Percentiles rank a stretch among this genome's conserved stretches.
These are phyloP conservation scores for Boletus speciosus DNA, from an alignment of 768 basidiomycete species.

Conservation along the genomic window DNA sequence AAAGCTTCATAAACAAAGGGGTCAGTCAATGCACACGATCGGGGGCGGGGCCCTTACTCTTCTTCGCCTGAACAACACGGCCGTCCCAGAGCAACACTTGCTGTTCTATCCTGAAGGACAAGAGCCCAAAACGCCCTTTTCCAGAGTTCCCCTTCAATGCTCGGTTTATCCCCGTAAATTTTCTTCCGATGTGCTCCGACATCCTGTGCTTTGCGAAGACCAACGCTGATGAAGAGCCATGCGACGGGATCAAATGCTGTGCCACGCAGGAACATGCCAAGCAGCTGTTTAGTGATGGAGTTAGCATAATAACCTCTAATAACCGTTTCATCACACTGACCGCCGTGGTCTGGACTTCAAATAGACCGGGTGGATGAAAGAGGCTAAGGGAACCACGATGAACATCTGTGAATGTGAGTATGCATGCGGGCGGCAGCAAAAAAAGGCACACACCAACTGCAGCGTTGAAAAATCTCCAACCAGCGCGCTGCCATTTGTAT, in stretches of 20 bases:
- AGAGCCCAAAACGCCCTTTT: slow-evolving; percentile 78
- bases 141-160: slow-evolving; percentile 66
- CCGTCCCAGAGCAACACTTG: slow-evolving; percentile 52
- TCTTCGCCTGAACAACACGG: slow-evolving; percentile 58
- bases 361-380: slow-evolving; percentile 54
- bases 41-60: slow-evolving; percentile 46
- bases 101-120: slow-evolving; percentile 55
- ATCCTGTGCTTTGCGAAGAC: slow-evolving; percentile 64
- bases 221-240: slow-evolving; percentile 56
- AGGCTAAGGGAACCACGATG: slow-evolving; percentile 49
- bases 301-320: slow-evolving; percentile 4
- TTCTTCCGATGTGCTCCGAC: slow-evolving; percentile 72
- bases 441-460: slow-evolving; percentile 43
- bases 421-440: background rate
- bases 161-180: slow-evolving; percentile 45
- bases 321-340: slow-evolving; percentile 30
- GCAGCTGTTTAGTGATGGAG: slow-evolving; percentile 35
- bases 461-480: slow-evolving; percentile 57
- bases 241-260: slow-evolving; percentile 46
- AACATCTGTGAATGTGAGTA: slow-evolving; percentile 39
- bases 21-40: slow-evolving; percentile 4
- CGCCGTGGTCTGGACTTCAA: slow-evolving; percentile 60
- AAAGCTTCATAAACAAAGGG: slow-evolving; percentile 50
- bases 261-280: slow-evolving; percentile 53
- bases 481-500: slow-evolving; percentile 50